These are phyloP conservation scores for Patellifolia procumbens DNA, from an alignment of 179 eudicot species.

Conservation along the genomic window DNA sequence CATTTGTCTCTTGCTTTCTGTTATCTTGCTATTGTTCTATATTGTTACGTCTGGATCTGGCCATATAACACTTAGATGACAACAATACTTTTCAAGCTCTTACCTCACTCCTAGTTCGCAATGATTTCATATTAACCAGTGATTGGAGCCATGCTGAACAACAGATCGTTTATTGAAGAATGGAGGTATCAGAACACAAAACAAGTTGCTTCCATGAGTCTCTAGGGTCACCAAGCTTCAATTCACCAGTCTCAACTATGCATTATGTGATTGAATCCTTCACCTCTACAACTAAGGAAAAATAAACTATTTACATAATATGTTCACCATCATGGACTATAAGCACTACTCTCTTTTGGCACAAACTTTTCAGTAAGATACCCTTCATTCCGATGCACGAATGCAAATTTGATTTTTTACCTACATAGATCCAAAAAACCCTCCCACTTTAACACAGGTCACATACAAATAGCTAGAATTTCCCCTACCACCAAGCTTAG, in stretches of 20 bases:
- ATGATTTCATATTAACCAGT: background rate
- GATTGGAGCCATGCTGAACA: background rate
- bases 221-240: background rate
- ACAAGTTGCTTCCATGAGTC: background rate
- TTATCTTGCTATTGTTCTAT: too few species aligned
- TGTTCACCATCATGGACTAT: too few species aligned
- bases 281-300: background rate
- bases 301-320: too few species aligned
- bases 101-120: background rate
- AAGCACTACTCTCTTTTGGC: background rate
- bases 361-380: background rate
- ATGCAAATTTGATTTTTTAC: background rate
- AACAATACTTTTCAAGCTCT: too few species aligned
- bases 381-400: background rate
- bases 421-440: background rate
- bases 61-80: too few species aligned
- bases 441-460: background rate
- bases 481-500: background rate
- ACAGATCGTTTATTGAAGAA: background rate
- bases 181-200: background rate
- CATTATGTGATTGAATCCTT: background rate
- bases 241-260: background rate
- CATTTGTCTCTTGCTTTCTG: too few species aligned
- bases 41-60: too few species aligned
- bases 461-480: background rate